Percentiles rank a stretch among this genome's conserved stretches.
These are phyloP conservation scores for Lyophyllum semitale DNA, from an alignment of 768 basidiomycete species.

Conservation along the genomic window DNA sequence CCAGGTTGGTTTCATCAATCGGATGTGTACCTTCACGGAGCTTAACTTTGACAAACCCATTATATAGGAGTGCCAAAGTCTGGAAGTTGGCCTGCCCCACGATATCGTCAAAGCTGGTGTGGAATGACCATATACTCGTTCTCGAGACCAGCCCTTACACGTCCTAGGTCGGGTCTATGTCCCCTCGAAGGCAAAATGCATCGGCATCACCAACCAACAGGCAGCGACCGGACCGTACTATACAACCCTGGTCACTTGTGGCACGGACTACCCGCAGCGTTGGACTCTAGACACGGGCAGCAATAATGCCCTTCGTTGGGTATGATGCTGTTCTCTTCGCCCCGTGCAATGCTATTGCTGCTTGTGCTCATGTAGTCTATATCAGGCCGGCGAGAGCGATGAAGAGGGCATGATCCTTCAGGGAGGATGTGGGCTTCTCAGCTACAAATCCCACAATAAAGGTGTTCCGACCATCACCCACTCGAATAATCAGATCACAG, in stretches of 20 bases:
- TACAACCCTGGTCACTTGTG: conserved; percentile 6
- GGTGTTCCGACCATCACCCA: conserved; percentile 9
- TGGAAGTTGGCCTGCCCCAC: conserved; percentile 7
- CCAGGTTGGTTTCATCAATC: neutral
- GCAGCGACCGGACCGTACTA: conserved; percentile 3
- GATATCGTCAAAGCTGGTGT: conserved; percentile 5
- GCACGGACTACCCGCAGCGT: conserved; percentile 10
- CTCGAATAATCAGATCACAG: conserved; percentile 9
- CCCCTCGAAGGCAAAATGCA: conserved; percentile 4
- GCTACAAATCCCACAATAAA: conserved; percentile 8
- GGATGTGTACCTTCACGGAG: neutral
- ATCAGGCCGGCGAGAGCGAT: conserved; percentile 9
- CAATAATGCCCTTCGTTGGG: conserved; percentile 11
- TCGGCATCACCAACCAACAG: conserved; percentile 6
- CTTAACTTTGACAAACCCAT: neutral
- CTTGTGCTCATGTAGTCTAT: neutral
- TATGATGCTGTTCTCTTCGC: neutral
- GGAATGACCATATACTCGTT: neutral
- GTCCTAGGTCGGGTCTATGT: conserved; percentile 4
- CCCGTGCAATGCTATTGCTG: neutral
- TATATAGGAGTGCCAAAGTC: conserved; percentile 5
- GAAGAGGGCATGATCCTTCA: conserved; percentile 15
- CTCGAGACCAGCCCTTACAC: too few relatives aligned
- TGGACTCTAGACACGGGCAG: conserved; percentile 6
- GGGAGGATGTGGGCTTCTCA: conserved; percentile 15